Conservation (phyloP, 2,329 filamentous ascomycete species). For the Achaetomium macrosporum region DNA sequence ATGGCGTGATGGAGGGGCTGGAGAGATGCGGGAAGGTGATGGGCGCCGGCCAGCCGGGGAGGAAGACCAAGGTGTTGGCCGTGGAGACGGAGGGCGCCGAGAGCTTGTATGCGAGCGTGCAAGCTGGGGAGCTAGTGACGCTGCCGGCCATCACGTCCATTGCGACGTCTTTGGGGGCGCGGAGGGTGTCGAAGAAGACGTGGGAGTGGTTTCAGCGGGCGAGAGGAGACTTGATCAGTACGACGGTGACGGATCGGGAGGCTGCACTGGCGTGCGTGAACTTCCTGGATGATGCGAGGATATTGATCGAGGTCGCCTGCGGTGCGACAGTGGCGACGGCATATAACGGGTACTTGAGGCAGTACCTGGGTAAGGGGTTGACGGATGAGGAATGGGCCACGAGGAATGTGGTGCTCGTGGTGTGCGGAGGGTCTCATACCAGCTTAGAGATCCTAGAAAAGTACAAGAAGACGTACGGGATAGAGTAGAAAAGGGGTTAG, state of each 20-base stretch:
- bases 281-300: constrained; percentile 74
- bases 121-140: constrained; percentile 49
- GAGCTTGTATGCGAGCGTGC: constrained; percentile 53
- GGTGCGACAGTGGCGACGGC: constrained; percentile 69
- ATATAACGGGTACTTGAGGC: constrained; percentile 59
- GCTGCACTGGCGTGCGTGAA: constrained; percentile 71
- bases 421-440: constrained; percentile 74
- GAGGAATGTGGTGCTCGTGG: constrained; percentile 73
- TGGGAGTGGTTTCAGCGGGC: constrained; percentile 53
- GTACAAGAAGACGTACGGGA: constrained; percentile 47
- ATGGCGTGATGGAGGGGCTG: constrained; percentile 60
- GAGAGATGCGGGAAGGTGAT: constrained; percentile 11
- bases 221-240: constrained; percentile 40
- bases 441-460: constrained; percentile 54
- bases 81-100: constrained; percentile 70
- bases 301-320: constrained; percentile 80
- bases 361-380: constrained; percentile 48
- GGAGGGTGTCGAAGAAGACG: constrained; percentile 52
- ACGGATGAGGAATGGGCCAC: constrained; percentile 53
- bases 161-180: constrained; percentile 64
- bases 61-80: constrained; percentile 50
- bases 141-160: constrained; percentile 64
- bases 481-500: not conserved
- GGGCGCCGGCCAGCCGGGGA: constrained; percentile 21
- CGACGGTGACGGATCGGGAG: constrained; percentile 67